Conservation (phyloP, 345 rosid genomes). For the Toxicodendron radicans region DNA sequence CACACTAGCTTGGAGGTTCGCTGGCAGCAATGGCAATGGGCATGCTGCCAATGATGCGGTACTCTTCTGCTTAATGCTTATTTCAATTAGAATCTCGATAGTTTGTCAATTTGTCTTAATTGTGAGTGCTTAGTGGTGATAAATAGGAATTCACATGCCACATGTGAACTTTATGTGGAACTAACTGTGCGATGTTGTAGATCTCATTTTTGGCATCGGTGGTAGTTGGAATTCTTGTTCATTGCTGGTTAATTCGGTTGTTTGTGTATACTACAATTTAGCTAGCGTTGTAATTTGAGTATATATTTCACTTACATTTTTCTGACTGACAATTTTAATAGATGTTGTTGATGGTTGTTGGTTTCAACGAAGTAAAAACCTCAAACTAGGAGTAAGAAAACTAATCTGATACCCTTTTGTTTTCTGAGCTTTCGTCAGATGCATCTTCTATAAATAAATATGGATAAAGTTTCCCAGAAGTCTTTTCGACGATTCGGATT, state of each 20-base stretch:
- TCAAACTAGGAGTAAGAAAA: neutral
- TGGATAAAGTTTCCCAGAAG: too few species aligned
- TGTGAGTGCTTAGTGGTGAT: neutral
- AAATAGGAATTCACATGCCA: neutral
- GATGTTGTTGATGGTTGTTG: neutral
- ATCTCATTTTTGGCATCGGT: conserved; percentile 20
- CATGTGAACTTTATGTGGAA: neutral
- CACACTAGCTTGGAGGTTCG: conserved; percentile 79
- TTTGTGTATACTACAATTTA: neutral
- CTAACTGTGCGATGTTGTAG: conserved; percentile 4
- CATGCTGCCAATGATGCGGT: conserved; percentile 69
- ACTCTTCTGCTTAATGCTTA: conserved; percentile 7
- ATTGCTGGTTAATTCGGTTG: neutral
- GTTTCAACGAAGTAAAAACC: neutral
- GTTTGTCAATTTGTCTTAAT: neutral
- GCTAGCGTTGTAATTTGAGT: neutral
- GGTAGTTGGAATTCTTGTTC: neutral
- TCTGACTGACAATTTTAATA: neutral
- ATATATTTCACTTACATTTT: neutral
- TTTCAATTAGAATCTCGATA: neutral
- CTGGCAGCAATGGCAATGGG: conserved; percentile 77
- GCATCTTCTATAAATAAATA: too few species aligned
- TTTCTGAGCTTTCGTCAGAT: too few species aligned
- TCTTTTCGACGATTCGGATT: too few species aligned
- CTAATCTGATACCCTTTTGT: too few species aligned